phyloP scores from a whole-genome alignment of 768 basidiomycete genomes.

The Mycena crocata region DNA sequence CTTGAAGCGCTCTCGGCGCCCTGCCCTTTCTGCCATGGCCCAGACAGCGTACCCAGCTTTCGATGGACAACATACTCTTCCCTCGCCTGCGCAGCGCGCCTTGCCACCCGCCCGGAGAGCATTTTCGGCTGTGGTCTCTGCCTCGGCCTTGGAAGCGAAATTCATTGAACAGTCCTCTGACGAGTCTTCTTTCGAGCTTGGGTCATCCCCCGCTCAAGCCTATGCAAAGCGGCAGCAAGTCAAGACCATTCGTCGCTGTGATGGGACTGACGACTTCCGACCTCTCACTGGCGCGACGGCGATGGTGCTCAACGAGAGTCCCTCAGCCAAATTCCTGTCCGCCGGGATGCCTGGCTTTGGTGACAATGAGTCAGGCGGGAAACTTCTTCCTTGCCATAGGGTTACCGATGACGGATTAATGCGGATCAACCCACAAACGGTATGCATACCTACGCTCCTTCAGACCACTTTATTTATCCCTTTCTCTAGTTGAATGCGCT shows the following conservation, averaged over 20 bases:
- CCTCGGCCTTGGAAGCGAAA: slow-evolving; percentile 64
- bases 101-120: slow-evolving; percentile 73
- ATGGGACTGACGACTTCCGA: slow-evolving; percentile 85
- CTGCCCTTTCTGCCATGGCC: slow-evolving; percentile 73
- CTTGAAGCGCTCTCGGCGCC: slow-evolving; percentile 72
- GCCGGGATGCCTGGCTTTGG: slow-evolving; percentile 87
- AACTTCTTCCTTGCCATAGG: slow-evolving; percentile 92
- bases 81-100: slow-evolving; percentile 25
- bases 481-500: slow-evolving; percentile 76
- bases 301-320: slow-evolving; percentile 64
- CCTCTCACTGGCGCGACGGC: slow-evolving; percentile 78
- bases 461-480: slow-evolving; percentile 27
- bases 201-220: slow-evolving; percentile 85
- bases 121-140: slow-evolving; percentile 79
- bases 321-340: slow-evolving; percentile 65
- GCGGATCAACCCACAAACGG: slow-evolving; percentile 85
- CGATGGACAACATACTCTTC: slow-evolving; percentile 21
- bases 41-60: slow-evolving; percentile 38
- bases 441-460: slow-evolving; percentile 53
- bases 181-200: slow-evolving; percentile 72
- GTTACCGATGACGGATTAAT: slow-evolving; percentile 96
- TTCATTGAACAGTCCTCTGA: slow-evolving; percentile 55
- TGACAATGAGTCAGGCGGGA: slow-evolving; percentile 92
- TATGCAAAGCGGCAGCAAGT: slow-evolving; percentile 83
- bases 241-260: slow-evolving; percentile 81